Conservation (phyloP, 2,329 filamentous ascomycete species). For the Helotiales sp. region DNA sequence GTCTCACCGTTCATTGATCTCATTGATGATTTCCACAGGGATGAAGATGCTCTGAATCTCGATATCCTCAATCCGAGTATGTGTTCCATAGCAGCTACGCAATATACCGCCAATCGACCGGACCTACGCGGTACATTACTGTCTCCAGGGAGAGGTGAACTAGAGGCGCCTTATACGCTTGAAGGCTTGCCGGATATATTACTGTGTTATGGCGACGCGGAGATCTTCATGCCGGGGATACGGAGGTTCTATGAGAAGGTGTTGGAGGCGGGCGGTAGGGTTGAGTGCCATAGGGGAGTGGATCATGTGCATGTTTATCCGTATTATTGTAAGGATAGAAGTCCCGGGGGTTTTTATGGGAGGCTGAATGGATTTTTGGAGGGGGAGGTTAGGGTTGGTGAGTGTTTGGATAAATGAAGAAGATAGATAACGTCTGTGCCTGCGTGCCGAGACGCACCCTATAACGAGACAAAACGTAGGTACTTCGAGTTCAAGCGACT, state of each 20-base stretch:
- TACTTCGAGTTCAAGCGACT: no score
- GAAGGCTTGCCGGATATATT: background rate
- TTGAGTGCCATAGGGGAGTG: conserved; percentile 5
- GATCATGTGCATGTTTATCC: conserved; percentile 8
- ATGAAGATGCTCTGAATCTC: background rate
- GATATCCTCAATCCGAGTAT: background rate
- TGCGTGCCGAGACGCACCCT: no score
- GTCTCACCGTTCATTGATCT: conserved; percentile 1
- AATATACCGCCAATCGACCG: background rate
- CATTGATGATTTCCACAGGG: conserved; percentile 2
- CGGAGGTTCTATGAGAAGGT: background rate
- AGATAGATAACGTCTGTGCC: no score
- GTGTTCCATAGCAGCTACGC: conserved; percentile 1
- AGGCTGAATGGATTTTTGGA: background rate
- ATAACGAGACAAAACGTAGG: no score
- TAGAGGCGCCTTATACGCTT: background rate
- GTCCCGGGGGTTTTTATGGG: background rate
- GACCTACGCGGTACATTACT: background rate
- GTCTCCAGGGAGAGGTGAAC: background rate
- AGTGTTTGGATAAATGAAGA: background rate
- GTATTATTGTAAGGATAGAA: conserved; percentile 3
- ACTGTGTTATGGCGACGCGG: background rate
- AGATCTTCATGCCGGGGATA: conserved; percentile 10
- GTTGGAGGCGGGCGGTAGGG: background rate
- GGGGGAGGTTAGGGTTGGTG: background rate